Conservation (phyloP, 176 grass and related monocot species). For the Pharus latifolius region DNA sequence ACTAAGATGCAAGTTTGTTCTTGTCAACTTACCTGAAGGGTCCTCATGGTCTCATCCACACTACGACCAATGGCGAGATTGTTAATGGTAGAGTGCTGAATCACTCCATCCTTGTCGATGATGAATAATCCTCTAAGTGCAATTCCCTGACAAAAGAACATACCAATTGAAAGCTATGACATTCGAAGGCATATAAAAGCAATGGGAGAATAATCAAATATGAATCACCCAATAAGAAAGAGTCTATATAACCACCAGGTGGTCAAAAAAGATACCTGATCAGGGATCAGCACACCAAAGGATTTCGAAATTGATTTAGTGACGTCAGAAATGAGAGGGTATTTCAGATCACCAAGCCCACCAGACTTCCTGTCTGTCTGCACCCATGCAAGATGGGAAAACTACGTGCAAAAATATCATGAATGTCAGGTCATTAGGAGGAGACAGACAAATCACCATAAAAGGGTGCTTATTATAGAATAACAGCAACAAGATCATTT, state of each 20-base stretch:
- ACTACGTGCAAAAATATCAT: conserved; percentile 32
- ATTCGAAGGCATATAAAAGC: background rate
- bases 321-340: conserved; percentile 62
- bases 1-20: background rate
- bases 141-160: conserved; percentile 41
- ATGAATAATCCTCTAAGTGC: conserved; percentile 68
- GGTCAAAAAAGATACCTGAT: conserved; percentile 38
- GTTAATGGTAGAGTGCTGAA: conserved; percentile 73
- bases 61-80: conserved; percentile 67
- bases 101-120: conserved; percentile 69
- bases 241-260: background rate
- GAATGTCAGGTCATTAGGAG: background rate
- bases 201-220: background rate
- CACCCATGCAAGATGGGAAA: conserved; percentile 71
- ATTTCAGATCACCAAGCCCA: conserved; percentile 64
- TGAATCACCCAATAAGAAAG: background rate
- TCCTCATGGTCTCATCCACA: conserved; percentile 75
- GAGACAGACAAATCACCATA: too few species aligned
- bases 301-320: conserved; percentile 75
- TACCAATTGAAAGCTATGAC: background rate
- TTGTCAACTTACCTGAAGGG: conserved; percentile 53
- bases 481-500: too few species aligned
- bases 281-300: conserved; percentile 50
- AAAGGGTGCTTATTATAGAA: too few species aligned
- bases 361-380: conserved; percentile 70